These are phyloP conservation scores for Datisca glomerata DNA, from an alignment of 306 rosid species.

Conservation along the genomic window DNA sequence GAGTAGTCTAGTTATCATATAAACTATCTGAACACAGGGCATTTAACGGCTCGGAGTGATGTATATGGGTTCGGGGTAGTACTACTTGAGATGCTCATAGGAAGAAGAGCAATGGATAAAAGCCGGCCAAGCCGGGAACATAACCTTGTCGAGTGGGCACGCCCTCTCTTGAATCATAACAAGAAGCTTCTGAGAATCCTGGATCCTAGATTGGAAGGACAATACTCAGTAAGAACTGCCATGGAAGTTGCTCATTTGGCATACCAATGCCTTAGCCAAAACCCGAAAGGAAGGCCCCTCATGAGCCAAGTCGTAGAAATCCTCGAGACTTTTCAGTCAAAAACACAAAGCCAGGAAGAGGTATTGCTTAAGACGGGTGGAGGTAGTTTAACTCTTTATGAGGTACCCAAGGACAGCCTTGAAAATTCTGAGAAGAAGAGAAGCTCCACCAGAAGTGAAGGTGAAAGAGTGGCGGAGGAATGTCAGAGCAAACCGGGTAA, in stretches of 20 bases:
- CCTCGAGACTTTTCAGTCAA: constrained; percentile 46
- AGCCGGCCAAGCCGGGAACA: constrained; percentile 91
- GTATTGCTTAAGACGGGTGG: constrained; percentile 47
- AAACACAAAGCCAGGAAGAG: constrained; percentile 37
- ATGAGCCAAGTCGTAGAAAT: constrained; percentile 77
- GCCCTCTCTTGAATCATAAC: constrained; percentile 70
- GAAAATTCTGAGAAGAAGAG: not conserved
- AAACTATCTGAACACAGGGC: constrained; percentile 42
- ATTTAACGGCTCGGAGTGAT: constrained; percentile 88
- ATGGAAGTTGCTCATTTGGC: constrained; percentile 64
- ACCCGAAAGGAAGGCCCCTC: constrained; percentile 84
- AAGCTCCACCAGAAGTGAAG: not conserved
- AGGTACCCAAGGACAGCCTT: not conserved
- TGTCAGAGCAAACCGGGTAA: not conserved
- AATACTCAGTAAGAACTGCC: constrained; percentile 53
- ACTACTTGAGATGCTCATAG: constrained; percentile 82
- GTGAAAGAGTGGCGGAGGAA: not conserved
- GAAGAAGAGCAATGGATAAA: constrained; percentile 81
- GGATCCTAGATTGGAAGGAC: constrained; percentile 82
- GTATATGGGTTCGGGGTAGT: constrained; percentile 93
- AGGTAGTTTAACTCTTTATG: constrained; percentile 29
- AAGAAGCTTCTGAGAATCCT: constrained; percentile 60
- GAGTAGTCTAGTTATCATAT: not conserved
- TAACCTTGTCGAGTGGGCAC: constrained; percentile 91
- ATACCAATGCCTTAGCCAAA: constrained; percentile 79